Conservation (phyloP, 2,329 filamentous ascomycete genomes). For the Ploettnerulaceae sp. region DNA sequence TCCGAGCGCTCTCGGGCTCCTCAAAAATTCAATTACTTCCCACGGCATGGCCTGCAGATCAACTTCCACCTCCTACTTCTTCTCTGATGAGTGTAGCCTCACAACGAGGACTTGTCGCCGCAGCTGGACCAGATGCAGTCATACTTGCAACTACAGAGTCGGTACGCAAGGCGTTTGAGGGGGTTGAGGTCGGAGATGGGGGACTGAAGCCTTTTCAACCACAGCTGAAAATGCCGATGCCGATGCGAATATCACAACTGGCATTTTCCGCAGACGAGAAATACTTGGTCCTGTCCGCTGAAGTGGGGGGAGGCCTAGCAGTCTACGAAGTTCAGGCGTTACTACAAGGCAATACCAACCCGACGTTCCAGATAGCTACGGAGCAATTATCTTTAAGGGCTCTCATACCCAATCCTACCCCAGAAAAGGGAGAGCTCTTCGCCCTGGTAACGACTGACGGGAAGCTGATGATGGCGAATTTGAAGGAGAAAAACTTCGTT, state of each 20-base stretch:
- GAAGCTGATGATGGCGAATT: conserved; percentile 76
- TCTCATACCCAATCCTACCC: conserved; percentile 74
- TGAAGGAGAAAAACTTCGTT: conserved; percentile 60
- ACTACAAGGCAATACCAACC: conserved; percentile 58
- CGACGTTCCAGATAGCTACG: conserved; percentile 72
- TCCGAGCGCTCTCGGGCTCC: conserved; percentile 74
- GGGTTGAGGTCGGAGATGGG: conserved; percentile 52
- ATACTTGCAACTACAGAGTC: conserved; percentile 71
- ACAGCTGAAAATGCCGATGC: conserved; percentile 66
- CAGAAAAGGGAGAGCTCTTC: conserved; percentile 67
- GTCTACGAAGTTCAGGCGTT: conserved; percentile 74
- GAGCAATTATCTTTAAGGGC: conserved; percentile 69
- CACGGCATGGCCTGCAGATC: conserved; percentile 62
- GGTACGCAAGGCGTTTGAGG: conserved; percentile 69
- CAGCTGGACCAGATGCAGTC: conserved; percentile 76
- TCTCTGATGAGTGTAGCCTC: conserved; percentile 83
- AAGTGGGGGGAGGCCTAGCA: conserved; percentile 73
- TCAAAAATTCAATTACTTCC: conserved; percentile 77
- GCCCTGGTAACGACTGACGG: conserved; percentile 77
- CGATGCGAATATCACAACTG: conserved; percentile 77
- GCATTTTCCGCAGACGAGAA: conserved; percentile 87
- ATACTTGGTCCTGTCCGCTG: conserved; percentile 76
- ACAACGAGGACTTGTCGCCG: conserved; percentile 74
- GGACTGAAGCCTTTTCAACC: conserved; percentile 69
- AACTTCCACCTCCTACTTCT: conserved; percentile 67